These are phyloP conservation scores for Botrytis hyacinthi DNA, from an alignment of 2,329 filamentous ascomycete genomes.

Conservation along the genomic window DNA sequence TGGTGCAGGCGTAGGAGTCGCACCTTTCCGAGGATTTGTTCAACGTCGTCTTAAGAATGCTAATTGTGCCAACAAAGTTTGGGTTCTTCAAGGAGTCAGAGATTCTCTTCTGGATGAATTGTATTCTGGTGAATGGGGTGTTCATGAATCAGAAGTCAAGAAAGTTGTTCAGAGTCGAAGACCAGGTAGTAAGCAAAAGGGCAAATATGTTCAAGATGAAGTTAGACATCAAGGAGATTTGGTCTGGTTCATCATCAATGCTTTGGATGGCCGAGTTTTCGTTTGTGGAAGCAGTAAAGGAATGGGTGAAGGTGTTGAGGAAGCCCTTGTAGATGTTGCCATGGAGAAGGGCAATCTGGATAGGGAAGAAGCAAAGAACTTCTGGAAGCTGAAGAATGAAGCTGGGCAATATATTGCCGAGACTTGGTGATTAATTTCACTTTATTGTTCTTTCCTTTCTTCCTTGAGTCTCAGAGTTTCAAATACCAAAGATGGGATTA, in stretches of 20 bases:
- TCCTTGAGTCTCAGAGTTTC: neutral
- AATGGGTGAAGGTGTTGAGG: constrained; percentile 96
- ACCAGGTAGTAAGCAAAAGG: constrained; percentile 54
- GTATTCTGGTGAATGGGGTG: constrained; percentile 94
- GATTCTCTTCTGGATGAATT: constrained; percentile 94
- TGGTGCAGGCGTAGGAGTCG: constrained; percentile 93
- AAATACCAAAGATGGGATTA: neutral
- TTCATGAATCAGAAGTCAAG: constrained; percentile 84
- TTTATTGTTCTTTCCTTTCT: neutral
- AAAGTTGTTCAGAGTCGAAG: constrained; percentile 73
- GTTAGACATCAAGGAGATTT: constrained; percentile 87
- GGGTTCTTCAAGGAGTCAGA: constrained; percentile 92
- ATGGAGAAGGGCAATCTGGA: constrained; percentile 90
- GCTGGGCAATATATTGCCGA: constrained; percentile 94
- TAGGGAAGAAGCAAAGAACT: constrained; percentile 75
- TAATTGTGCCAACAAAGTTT: constrained; percentile 97
- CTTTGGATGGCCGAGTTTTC: constrained; percentile 92
- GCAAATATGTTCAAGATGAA: constrained; percentile 94
- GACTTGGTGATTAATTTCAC: constrained; percentile 53
- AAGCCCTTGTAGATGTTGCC: constrained; percentile 81
- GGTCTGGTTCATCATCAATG: constrained; percentile 98
- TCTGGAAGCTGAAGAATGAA: constrained; percentile 90
- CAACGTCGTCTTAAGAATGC: constrained; percentile 90
- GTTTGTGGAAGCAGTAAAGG: constrained; percentile 94
- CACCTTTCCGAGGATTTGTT: constrained; percentile 96